These are phyloP conservation scores for Pseudocercospora cruenta DNA, from an alignment of 2,329 filamentous ascomycete genomes.

Conservation along the genomic window DNA sequence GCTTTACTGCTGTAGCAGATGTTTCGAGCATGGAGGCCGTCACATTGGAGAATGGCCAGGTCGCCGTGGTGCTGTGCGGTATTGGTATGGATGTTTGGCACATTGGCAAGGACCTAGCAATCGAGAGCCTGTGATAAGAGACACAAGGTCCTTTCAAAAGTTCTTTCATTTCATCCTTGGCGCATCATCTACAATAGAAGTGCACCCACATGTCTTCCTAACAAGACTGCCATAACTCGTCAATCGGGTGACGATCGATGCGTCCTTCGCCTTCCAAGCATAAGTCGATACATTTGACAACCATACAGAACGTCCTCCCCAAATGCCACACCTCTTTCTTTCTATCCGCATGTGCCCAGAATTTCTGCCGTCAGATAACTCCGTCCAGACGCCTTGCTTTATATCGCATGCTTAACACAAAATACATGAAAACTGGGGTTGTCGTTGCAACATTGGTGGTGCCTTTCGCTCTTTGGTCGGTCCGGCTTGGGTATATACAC, in stretches of 20 bases:
- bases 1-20: constrained; percentile 58
- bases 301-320: background rate
- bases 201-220: background rate
- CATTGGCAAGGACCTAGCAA: background rate
- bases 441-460: constrained; percentile 7
- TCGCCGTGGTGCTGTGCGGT: constrained; percentile 48
- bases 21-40: constrained; percentile 55
- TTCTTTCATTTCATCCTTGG: constrained; percentile 1
- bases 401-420: constrained; percentile 3
- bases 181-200: background rate
- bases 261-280: background rate
- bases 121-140: background rate
- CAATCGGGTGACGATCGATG: background rate
- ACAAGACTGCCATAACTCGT: background rate
- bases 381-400: constrained; percentile 11
- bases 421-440: background rate
- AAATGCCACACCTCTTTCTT: background rate
- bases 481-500: constrained; percentile 16
- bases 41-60: constrained; percentile 6
- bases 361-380: background rate
- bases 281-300: background rate
- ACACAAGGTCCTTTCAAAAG: background rate
- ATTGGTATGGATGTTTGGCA: constrained; percentile 55
- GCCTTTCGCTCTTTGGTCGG: background rate
- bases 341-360: background rate